Evolutionary conservation across 768 basidiomycete species (phyloP).

Genomic region (Pleurotus giganteus): DNA sequence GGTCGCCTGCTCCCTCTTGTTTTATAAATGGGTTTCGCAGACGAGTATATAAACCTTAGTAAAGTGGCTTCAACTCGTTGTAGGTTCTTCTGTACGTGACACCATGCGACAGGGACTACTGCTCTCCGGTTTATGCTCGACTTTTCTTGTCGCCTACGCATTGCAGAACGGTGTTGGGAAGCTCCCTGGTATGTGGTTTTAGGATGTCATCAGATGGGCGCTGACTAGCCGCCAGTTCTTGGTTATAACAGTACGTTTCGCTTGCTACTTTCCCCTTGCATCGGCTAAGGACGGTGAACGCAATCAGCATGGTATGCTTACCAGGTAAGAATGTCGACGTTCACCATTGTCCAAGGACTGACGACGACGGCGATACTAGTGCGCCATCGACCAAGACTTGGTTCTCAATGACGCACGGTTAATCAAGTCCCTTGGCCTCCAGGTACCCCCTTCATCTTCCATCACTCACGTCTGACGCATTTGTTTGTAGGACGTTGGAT

Average conservation of each 20-base stretch:
- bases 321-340: slow-evolving; percentile 39
- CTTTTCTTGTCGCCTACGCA: slow-evolving; percentile 8
- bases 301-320: slow-evolving; percentile 67
- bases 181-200: slow-evolving; percentile 30
- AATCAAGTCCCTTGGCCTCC: slow-evolving; percentile 58
- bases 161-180: slow-evolving; percentile 37
- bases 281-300: neutral
- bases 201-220: neutral
- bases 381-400: slow-evolving; percentile 54
- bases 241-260: slow-evolving; percentile 58
- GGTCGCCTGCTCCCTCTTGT: too few relatives aligned
- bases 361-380: too few relatives aligned
- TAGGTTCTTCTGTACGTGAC: too few relatives aligned
- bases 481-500: slow-evolving; percentile 49
- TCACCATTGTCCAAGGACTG: slow-evolving; percentile 14
- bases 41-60: too few relatives aligned
- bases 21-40: too few relatives aligned
- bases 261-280: neutral
- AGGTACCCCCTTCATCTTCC: slow-evolving; percentile 23
- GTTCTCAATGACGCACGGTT: slow-evolving; percentile 48
- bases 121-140: neutral
- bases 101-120: neutral
- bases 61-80: too few relatives aligned
- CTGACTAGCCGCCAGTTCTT: slow-evolving; percentile 37
- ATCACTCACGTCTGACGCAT: neutral